A percentile compares a stretch with the other conserved stretches of the same genome.
phyloP scores from a whole-genome alignment of 768 basidiomycete species.

The Gymnopilus dilepis region DNA sequence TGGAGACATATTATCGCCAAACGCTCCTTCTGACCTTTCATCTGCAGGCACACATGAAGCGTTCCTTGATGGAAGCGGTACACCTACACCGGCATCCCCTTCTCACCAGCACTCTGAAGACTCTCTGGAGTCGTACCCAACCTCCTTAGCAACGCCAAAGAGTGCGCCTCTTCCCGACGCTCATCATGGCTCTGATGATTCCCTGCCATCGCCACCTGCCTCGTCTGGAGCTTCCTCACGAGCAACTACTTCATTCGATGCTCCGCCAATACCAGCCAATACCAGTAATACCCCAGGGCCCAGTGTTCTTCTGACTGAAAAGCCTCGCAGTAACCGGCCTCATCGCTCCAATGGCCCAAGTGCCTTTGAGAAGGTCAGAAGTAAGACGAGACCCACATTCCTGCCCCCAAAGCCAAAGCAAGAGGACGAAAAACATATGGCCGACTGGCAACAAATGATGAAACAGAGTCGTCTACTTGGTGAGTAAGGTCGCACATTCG shows the following conservation, averaged over 20 bases:
- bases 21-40: slow-evolving; percentile 7
- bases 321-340: slow-evolving; percentile 43
- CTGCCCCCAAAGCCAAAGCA: slow-evolving; percentile 81
- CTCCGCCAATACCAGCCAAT: slow-evolving; percentile 21
- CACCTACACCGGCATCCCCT: slow-evolving; percentile 3
- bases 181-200: slow-evolving; percentile 10
- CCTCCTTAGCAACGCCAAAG: slow-evolving; percentile 12
- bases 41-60: neutral
- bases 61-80: slow-evolving; percentile 2
- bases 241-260: slow-evolving; percentile 11
- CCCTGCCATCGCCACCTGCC: slow-evolving; percentile 18
- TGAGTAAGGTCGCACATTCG: slow-evolving; percentile 38
- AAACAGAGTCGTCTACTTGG: slow-evolving; percentile 75
- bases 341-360: slow-evolving; percentile 70
- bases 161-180: slow-evolving; percentile 17
- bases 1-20: slow-evolving; percentile 12
- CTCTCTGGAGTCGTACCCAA: slow-evolving; percentile 4
- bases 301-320: slow-evolving; percentile 29
- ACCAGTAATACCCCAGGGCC: slow-evolving; percentile 11
- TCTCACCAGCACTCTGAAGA: neutral
- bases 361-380: slow-evolving; percentile 76
- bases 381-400: slow-evolving; percentile 82
- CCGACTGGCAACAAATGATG: slow-evolving; percentile 91
- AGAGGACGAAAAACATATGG: slow-evolving; percentile 85
- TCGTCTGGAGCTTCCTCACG: slow-evolving; percentile 16